Base-by-base conservation (phyloP, 2,329 filamentous ascomycete genomes). In the Seiridium unicorne region DNA sequence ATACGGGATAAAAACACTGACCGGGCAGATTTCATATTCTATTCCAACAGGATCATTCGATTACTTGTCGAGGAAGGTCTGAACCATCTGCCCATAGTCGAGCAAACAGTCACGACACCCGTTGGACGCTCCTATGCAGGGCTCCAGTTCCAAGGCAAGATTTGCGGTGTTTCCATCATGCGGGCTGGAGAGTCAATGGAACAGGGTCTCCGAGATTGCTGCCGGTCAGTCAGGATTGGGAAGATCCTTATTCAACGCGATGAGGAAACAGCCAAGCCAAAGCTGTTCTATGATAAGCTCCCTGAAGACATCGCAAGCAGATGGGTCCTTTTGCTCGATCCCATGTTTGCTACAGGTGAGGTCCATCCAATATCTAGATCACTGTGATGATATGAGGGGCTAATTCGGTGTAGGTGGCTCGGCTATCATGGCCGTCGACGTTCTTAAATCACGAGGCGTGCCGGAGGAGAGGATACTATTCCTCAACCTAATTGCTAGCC, bases 151-250 rank as follows among this genome's bases (percentile, higher is more conserved):
- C 90, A 98, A 74, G 95, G 95, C 65, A 97, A 98, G 79, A 99
- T 99, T 68, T 99, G 95, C 72, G 95, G 95, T 58, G 95, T 99
- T 13, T 96, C 92, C 5, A 99, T 99, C 69, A 98, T 99, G 95
- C 88, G 95, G 64, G 95, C 95, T 10, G 95, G 95, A 56, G 95
- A 99, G 78, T 92, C 94, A 61, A 99, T 99, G 95, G 95, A 99
- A 78, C 93, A 98, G 77, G 95, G 94, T 2, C 80, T 99, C 62
- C 85, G 95, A 62, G 94, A 99, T 76, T 99, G 95, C 79, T 99
- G 95, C 78, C 89, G 95, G 57, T 96, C 92, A n/a, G 95, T 99
- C 54, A 86, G 95, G 64, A 99, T 99, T 70, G 95, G 95, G 65
- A 99, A 99, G 82, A 99, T 99, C 64, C 81, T 99, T 68, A 99